Evolutionary conservation across 164 flowering plant species (phyloP).

Genomic region (Akebia trifoliata): DNA sequence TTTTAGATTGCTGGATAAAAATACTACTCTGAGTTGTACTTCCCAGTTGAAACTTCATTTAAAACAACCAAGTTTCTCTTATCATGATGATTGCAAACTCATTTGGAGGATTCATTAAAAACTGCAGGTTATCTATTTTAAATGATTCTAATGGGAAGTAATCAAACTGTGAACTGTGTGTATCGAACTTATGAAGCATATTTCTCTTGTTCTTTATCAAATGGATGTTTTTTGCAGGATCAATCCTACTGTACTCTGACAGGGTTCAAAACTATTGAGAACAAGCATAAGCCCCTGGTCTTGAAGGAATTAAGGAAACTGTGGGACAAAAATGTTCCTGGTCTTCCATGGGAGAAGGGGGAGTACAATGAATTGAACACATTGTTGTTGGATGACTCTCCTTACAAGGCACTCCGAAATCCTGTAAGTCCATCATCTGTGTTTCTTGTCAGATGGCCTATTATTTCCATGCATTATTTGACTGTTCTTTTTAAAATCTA

Average conservation of each 20-base stretch:
- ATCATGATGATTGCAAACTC: too few species aligned
- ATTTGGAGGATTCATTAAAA: too few species aligned
- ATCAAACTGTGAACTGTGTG: not conserved
- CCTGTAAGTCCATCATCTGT: conserved; percentile 44
- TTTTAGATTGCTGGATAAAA: too few species aligned
- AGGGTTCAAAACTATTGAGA: conserved; percentile 47
- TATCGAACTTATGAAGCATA: not conserved
- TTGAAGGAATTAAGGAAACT: conserved; percentile 67
- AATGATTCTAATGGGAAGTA: too few species aligned
- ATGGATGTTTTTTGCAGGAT: conserved; percentile 41
- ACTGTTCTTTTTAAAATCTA: not conserved
- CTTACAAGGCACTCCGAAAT: conserved; percentile 71
- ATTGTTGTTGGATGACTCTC: conserved; percentile 73
- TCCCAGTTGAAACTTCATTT: too few species aligned
- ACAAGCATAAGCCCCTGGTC: conserved; percentile 61
- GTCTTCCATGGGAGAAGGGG: conserved; percentile 71
- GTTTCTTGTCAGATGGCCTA: not conserved
- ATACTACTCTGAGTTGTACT: too few species aligned
- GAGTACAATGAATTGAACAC: conserved; percentile 71
- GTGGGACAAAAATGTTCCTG: conserved; percentile 57
- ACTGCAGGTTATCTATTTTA: too few species aligned
- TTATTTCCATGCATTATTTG: not conserved
- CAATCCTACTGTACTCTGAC: conserved; percentile 60
- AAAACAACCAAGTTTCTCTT: too few species aligned
- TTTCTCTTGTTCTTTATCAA: not conserved